These are phyloP conservation scores for Phyllosticta capitalensis DNA, from an alignment of 2,329 filamentous ascomycete species.

Conservation along the genomic window DNA sequence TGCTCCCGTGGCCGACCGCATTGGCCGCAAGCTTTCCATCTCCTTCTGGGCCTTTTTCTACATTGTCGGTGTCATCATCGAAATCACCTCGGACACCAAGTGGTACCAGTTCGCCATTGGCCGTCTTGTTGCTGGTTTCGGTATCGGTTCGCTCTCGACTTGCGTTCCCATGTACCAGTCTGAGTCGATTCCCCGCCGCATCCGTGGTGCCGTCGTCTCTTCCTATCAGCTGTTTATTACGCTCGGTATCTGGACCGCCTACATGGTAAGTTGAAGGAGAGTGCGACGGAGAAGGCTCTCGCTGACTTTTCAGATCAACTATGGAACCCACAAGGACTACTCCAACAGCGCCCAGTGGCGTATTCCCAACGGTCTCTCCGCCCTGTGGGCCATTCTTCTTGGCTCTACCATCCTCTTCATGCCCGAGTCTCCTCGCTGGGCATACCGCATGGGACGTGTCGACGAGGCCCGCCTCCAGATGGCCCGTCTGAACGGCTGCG, in stretches of 20 bases:
- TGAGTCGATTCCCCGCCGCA: slow-evolving; percentile 52
- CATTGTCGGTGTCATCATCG: slow-evolving; percentile 34
- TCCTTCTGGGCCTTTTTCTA: slow-evolving; percentile 38
- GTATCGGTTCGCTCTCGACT: slow-evolving; percentile 39
- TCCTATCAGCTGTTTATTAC: slow-evolving; percentile 39
- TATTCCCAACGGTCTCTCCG: slow-evolving; percentile 45
- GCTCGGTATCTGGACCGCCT: slow-evolving; percentile 26
- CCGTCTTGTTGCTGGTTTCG: slow-evolving; percentile 33
- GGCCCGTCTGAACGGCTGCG: slow-evolving; percentile 43
- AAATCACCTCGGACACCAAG: slow-evolving; percentile 30
- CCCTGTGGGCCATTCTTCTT: slow-evolving; percentile 10
- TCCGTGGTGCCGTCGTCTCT: slow-evolving; percentile 53
- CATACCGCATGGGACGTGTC: slow-evolving; percentile 44
- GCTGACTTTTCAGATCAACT: slow-evolving; percentile 41
- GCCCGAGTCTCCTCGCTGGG: slow-evolving; percentile 20
- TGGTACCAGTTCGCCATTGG: slow-evolving; percentile 43
- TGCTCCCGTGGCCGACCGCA: slow-evolving; percentile 45
- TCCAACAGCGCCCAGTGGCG: slow-evolving; percentile 49
- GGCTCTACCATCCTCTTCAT: slow-evolving; percentile 40
- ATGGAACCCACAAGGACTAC: slow-evolving; percentile 43
- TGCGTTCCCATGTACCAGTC: slow-evolving; percentile 59
- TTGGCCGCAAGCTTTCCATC: slow-evolving; percentile 38
- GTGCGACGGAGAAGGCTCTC: no score
- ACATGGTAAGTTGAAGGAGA: slow-evolving; percentile 10
- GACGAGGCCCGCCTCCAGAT: slow-evolving; percentile 41